Base-by-base conservation (phyloP, 1,139 yeast species). In the Hemisphaericaspora xylofermentans region DNA sequence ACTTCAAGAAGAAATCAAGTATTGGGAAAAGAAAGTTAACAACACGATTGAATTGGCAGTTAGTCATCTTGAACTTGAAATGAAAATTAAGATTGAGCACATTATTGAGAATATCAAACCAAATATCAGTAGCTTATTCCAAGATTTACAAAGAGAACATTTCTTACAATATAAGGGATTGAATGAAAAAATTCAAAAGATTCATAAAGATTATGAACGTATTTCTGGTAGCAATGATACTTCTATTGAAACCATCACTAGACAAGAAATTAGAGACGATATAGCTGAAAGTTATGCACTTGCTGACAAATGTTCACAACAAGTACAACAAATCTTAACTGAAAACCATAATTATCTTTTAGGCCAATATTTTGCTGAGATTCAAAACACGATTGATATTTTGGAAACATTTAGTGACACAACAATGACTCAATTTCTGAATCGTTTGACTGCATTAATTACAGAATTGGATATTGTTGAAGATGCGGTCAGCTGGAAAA, bases 331-430 rank as follows among this genome's bases (percentile, higher is more conserved):
- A 4, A 49, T 56, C 15, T 59, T 77, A 29, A 67, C 71, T 40
- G 63, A 63, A 8, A 54, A 52, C 6, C 74, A 70, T 44, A 63
- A 59, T 25, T 32, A 44, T 9, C 47, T 72, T 13, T 47, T 68
- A 21, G 56, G 50, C 14, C 63, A 66, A 21, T 71, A 82, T 39
- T 74, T 75, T 40, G 55, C 56, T 3, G 65, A 70, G 10, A 72
- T 84, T 44, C 77, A 77, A 42, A 71, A 74, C 33, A 74, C 82
- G 22, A 68, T 84, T 43, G 89, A 84, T 49, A 73, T 82, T 1
- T 72, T 81, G 54, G 88, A 84, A 54, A 83, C 84, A 43, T 84
- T 83, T 66, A 80, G 83, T n/a, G 89, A 84, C 40, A 73, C 77
- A 5, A 71, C 85, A 14, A 69, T 83, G 42, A 72, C 66, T 44